Evolutionary conservation across 1,284 basidiomycete genomes (phyloP).

Genomic region (Cystobasidium slooffiae): DNA sequence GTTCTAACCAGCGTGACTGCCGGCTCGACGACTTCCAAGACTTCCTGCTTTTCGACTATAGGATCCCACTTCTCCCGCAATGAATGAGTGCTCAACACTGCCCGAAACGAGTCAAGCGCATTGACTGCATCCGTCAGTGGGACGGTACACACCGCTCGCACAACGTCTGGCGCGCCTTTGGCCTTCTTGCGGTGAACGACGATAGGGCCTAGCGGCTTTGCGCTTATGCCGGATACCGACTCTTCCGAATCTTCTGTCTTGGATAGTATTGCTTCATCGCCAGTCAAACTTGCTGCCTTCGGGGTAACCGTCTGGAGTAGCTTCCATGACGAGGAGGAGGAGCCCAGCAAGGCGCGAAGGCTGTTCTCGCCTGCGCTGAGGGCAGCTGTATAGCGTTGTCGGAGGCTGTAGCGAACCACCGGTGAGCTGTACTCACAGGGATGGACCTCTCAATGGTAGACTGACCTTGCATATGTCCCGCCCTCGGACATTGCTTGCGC

Average conservation of each 20-base stretch:
- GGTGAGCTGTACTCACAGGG: neutral
- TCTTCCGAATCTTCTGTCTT: neutral
- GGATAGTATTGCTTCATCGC: conserved; percentile 15
- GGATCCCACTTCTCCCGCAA: conserved; percentile 88
- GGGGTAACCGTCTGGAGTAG: conserved; percentile 16
- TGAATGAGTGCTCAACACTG: conserved; percentile 81
- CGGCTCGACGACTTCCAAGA: conserved; percentile 84
- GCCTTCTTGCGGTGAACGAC: conserved; percentile 15
- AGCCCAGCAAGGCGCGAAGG: conserved; percentile 36
- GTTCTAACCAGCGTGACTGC: conserved; percentile 84
- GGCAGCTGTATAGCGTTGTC: conserved; percentile 36
- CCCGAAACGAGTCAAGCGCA: conserved; percentile 64
- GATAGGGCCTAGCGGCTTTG: conserved; percentile 12
- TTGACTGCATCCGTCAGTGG: conserved; percentile 9
- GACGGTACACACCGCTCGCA: conserved; percentile 30
- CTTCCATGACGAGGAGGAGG: conserved; percentile 39
- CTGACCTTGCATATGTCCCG: conserved; percentile 39
- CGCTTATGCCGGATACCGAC: conserved; percentile 9
- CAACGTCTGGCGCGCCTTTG: conserved; percentile 35
- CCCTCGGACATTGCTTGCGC: conserved; percentile 33
- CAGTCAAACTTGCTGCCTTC: neutral
- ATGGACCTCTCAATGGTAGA: no score
- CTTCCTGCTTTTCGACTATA: conserved; percentile 80
- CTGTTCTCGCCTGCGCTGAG: conserved; percentile 33
- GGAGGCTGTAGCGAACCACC: conserved; percentile 14